Conservation (phyloP, 1,284 basidiomycete species). For the Butyriboletus appendiculatus region DNA sequence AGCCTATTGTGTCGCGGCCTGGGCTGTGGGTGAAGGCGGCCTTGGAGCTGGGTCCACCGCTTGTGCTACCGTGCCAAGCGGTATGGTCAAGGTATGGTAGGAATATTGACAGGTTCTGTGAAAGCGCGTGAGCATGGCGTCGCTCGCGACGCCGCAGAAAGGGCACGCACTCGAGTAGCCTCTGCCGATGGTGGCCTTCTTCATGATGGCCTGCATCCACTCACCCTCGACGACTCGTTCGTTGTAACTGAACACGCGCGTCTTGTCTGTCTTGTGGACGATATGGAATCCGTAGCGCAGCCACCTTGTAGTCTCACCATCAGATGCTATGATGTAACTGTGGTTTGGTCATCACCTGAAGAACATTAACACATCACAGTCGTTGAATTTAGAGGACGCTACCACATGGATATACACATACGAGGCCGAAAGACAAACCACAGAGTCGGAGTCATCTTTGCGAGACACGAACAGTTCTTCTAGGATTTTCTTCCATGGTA, state of each 20-base stretch:
- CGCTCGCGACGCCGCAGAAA: neutral
- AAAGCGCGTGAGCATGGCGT: slow-evolving; percentile 7
- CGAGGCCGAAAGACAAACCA: too few species aligned
- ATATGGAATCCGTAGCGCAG: slow-evolving; percentile 94
- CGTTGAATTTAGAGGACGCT: too few species aligned
- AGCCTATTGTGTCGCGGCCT: too few species aligned
- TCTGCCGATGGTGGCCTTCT: slow-evolving; percentile 95
- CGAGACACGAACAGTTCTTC: neutral
- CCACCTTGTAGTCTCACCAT: slow-evolving; percentile 73
- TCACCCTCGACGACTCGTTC: slow-evolving; percentile 84
- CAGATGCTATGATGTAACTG: slow-evolving; percentile 21
- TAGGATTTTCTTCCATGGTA: neutral
- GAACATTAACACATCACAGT: too few species aligned
- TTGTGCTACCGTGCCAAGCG: slow-evolving; percentile 74
- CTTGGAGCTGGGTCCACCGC: slow-evolving; percentile 94
- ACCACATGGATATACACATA: slow-evolving; percentile 26
- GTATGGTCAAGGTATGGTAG: slow-evolving; percentile 76
- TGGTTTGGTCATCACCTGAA: too few species aligned
- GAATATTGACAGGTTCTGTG: slow-evolving; percentile 92
- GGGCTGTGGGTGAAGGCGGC: slow-evolving; percentile 48
- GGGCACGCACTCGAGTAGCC: slow-evolving; percentile 79
- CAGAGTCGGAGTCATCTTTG: neutral
- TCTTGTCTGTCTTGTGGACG: slow-evolving; percentile 85
- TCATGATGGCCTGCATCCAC: slow-evolving; percentile 99
- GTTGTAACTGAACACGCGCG: slow-evolving; percentile 90